Percentiles rank a stretch among this genome's conserved stretches.
phyloP scores from a whole-genome alignment of 2,329 filamentous ascomycete species.

The Pseudofabraea citricarpa region DNA sequence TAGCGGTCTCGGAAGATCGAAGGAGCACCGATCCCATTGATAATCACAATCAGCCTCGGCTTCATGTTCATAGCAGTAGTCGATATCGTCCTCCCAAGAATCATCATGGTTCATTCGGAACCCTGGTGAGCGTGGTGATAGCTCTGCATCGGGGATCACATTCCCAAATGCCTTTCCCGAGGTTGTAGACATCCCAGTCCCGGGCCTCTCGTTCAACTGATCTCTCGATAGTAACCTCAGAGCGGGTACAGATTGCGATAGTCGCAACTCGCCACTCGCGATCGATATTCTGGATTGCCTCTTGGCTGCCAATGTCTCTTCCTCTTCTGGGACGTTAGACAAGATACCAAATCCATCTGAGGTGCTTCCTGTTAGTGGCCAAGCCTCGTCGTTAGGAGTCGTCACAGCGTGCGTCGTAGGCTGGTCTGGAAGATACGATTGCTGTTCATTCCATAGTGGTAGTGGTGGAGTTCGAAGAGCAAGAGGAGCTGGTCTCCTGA shows the following conservation, averaged over 20 bases:
- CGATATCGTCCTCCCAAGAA: constrained; percentile 64
- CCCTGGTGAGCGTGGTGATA: constrained; percentile 10
- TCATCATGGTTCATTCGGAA: constrained; percentile 31
- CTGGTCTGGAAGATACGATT: constrained; percentile 16
- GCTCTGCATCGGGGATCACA: background rate
- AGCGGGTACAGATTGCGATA: constrained; percentile 25
- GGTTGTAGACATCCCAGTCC: constrained; percentile 13
- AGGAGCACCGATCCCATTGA: constrained; percentile 56
- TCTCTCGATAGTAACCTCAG: constrained; percentile 36
- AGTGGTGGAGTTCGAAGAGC: constrained; percentile 12
- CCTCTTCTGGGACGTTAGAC: constrained; percentile 59
- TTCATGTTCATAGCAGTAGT: constrained; percentile 67
- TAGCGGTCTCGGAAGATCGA: constrained; percentile 32
- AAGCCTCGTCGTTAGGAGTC: constrained; percentile 37
- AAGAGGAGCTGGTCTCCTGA: constrained; percentile 41
- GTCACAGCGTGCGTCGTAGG: constrained; percentile 35
- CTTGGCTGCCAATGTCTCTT: constrained; percentile 38
- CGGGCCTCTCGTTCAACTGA: constrained; percentile 25
- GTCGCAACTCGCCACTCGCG: constrained; percentile 20
- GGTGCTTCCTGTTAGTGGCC: constrained; percentile 33
- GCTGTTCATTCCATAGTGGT: constrained; percentile 23
- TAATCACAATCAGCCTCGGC: constrained; percentile 64
- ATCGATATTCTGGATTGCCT: constrained; percentile 21
- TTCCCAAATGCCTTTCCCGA: constrained; percentile 8
- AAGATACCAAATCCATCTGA: constrained; percentile 32